These are phyloP conservation scores for Solanum pimpinellifolium DNA, from an alignment of 257 asterid genomes.

Conservation along the genomic window DNA sequence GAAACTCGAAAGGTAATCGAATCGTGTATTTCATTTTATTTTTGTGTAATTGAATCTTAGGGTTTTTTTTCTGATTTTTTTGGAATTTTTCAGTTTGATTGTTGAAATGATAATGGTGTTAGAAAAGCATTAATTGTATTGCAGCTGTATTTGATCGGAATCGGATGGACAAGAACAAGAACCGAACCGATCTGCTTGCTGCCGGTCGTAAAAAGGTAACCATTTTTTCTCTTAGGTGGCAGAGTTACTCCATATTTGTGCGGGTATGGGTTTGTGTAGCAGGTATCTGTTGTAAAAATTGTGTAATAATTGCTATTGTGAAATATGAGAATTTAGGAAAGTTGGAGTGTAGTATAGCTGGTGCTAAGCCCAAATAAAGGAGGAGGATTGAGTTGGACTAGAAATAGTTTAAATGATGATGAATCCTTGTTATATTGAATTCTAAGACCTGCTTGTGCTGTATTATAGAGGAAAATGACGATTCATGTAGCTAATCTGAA, in stretches of 20 bases:
- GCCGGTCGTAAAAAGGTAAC: slow-evolving; percentile 89
- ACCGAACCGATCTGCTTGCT: slow-evolving; percentile 77
- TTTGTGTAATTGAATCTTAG: neutral
- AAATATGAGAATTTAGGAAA: neutral
- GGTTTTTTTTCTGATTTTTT: neutral
- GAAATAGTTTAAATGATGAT: neutral
- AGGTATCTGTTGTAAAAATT: neutral
- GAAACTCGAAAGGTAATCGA: neutral
- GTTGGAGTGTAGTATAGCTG: neutral
- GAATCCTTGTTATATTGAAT: neutral
- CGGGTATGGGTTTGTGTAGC: neutral
- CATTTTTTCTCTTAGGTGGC: neutral
- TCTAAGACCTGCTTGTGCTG: neutral
- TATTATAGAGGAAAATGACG: neutral
- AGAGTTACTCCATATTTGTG: neutral
- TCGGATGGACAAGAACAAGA: slow-evolving; percentile 77
- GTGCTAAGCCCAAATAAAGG: neutral
- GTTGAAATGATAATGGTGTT: slow-evolving; percentile 21
- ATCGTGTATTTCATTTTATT: neutral
- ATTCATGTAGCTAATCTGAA: neutral
- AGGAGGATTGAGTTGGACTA: neutral
- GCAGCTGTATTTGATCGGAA: slow-evolving; percentile 21
- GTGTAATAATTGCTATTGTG: neutral
- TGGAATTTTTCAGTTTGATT: neutral
- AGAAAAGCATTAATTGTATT: slow-evolving; percentile 9